Conservation (phyloP, 345 rosid species). For the Acer campestre region DNA sequence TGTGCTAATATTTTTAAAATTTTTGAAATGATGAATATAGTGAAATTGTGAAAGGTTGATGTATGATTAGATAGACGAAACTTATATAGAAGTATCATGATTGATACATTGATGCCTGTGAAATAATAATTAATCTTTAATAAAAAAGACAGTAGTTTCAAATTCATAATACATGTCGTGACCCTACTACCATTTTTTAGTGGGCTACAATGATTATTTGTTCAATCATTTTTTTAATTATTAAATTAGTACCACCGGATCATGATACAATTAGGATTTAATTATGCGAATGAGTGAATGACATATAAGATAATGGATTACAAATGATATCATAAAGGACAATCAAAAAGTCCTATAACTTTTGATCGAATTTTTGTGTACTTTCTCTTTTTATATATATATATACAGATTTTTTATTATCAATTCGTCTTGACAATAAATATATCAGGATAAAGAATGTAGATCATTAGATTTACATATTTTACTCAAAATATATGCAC, state of each 20-base stretch:
- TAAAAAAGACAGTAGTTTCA: background rate
- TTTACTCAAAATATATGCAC: too few relatives aligned
- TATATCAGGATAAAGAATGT: too few relatives aligned
- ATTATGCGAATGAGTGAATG: background rate
- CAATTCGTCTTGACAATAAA: too few relatives aligned
- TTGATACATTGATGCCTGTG: background rate
- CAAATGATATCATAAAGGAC: background rate
- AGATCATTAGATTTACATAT: too few relatives aligned
- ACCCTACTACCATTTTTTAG: background rate
- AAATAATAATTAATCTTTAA: background rate
- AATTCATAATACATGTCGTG: background rate
- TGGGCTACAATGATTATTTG: background rate
- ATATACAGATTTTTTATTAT: too few relatives aligned
- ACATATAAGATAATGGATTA: background rate
- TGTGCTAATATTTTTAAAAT: background rate
- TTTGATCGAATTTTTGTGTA: background rate
- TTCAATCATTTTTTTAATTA: background rate
- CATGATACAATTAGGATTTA: background rate
- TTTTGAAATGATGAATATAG: too few relatives aligned
- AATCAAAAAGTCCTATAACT: background rate
- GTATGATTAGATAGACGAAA: background rate
- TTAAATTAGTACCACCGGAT: background rate
- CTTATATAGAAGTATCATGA: background rate
- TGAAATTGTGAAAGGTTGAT: background rate
- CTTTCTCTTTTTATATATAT: too few relatives aligned